Conservation (phyloP, 2,329 filamentous ascomycete species). For the Diaporthe velutina region DNA sequence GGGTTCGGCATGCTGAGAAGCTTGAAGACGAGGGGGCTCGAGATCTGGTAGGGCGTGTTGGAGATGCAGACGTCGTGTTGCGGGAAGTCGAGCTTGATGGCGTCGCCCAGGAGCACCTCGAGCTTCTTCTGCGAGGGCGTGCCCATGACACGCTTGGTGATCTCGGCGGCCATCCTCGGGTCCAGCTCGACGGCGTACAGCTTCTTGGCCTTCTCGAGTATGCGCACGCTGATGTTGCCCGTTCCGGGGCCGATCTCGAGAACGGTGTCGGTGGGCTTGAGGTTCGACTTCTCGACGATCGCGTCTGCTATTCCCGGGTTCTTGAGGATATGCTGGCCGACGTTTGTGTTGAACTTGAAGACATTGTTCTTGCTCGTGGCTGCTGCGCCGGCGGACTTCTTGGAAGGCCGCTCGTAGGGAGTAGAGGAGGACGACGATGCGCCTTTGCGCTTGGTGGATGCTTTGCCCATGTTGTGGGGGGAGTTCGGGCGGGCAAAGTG, state of each 20-base stretch:
- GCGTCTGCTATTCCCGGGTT: conserved; percentile 84
- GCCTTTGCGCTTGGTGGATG: conserved; percentile 52
- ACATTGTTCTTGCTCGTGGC: conserved; percentile 76
- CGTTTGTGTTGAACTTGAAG: conserved; percentile 96
- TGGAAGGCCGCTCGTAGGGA: conserved; percentile 51
- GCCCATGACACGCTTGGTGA: conserved; percentile 91
- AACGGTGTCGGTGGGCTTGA: conserved; percentile 92
- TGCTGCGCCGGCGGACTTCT: conserved; percentile 42
- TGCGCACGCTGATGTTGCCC: conserved; percentile 87
- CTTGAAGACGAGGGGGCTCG: conserved; percentile 82
- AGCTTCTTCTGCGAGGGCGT: conserved; percentile 86
- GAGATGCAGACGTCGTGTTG: conserved; percentile 85
- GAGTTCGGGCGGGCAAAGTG: neutral
- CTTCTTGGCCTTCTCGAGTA: conserved; percentile 88
- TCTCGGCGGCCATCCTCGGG: conserved; percentile 58
- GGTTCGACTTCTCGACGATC: conserved; percentile 84
- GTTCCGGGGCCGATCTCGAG: conserved; percentile 94
- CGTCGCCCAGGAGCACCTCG: conserved; percentile 90
- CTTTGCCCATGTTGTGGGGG: conserved; percentile 54
- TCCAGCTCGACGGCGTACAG: conserved; percentile 90
- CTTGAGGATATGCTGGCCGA: conserved; percentile 91
- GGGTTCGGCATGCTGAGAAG: conserved; percentile 85
- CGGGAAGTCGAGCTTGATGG: conserved; percentile 84
- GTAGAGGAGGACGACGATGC: conserved; percentile 48
- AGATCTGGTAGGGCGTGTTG: conserved; percentile 83